Conservation (phyloP, 2,329 filamentous ascomycete species). For the Cytospora piceicola region DNA sequence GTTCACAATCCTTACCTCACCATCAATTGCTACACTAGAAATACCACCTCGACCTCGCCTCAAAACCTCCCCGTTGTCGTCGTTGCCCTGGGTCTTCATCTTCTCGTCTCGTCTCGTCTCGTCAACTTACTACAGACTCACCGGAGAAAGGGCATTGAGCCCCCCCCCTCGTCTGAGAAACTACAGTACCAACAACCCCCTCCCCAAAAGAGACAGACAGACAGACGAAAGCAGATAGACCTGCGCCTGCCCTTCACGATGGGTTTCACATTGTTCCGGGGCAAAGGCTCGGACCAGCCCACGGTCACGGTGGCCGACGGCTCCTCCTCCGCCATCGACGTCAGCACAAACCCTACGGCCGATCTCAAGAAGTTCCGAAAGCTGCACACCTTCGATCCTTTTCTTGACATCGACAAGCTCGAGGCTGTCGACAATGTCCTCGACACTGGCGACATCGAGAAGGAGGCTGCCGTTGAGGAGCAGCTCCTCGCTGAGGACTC, state of each 20-base stretch:
- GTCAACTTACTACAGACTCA: background rate
- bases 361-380: constrained; percentile 19
- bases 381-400: constrained; percentile 18
- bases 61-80: background rate
- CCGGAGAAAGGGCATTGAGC: background rate
- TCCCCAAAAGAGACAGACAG: background rate
- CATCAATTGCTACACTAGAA: background rate
- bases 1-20: background rate
- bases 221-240: background rate
- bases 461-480: constrained; percentile 11
- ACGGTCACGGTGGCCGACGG: constrained; percentile 1
- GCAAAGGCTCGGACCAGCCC: constrained; percentile 12
- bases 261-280: constrained; percentile 20
- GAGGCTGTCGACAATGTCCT: constrained; percentile 20
- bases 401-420: constrained; percentile 18
- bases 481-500: constrained; percentile 19
- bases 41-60: constrained; percentile 4
- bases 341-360: background rate
- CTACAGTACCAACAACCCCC: no score
- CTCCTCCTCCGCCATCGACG: background rate
- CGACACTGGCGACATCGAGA: constrained; percentile 3
- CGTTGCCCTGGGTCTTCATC: background rate
- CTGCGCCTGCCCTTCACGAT: background rate
- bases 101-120: background rate
- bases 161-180: background rate